These are phyloP conservation scores for Eutrema japonicum DNA, from an alignment of 345 rosid species.

Conservation along the genomic window DNA sequence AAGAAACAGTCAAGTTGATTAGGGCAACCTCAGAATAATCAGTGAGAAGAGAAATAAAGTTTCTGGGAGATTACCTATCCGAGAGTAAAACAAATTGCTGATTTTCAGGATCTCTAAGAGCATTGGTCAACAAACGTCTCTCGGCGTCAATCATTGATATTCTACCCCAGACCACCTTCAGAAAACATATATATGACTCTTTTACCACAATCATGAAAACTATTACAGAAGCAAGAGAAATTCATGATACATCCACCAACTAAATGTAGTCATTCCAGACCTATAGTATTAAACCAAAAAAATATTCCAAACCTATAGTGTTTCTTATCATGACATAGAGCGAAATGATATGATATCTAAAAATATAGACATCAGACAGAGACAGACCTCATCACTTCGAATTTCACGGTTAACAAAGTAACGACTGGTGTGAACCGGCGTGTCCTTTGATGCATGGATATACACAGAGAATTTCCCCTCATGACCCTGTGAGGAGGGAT, in stretches of 20 bases:
- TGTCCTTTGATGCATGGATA: slow-evolving; percentile 82
- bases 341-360: slow-evolving; percentile 28
- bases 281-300: background rate
- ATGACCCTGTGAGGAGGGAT: slow-evolving; percentile 61
- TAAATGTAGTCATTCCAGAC: slow-evolving; percentile 7
- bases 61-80: slow-evolving; percentile 64
- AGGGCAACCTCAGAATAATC: slow-evolving; percentile 12
- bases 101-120: slow-evolving; percentile 85
- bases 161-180: slow-evolving; percentile 95
- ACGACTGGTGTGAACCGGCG: slow-evolving; percentile 74
- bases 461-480: slow-evolving; percentile 79
- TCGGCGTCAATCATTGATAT: slow-evolving; percentile 98
- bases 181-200: slow-evolving; percentile 27
- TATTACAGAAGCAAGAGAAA: slow-evolving; percentile 25
- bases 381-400: slow-evolving; percentile 71
- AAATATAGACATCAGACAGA: slow-evolving; percentile 13
- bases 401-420: slow-evolving; percentile 75
- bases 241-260: slow-evolving; percentile 31
- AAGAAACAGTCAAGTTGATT: slow-evolving; percentile 35
- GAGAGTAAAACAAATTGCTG: slow-evolving; percentile 97
- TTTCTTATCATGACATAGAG: slow-evolving; percentile 6
- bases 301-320: background rate
- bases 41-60: slow-evolving; percentile 9
- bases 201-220: slow-evolving; percentile 1
- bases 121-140: slow-evolving; percentile 80